These are phyloP conservation scores for Phytophthora ramorum DNA, from an alignment of 352 stramenopile species.

Conservation along the genomic window DNA sequence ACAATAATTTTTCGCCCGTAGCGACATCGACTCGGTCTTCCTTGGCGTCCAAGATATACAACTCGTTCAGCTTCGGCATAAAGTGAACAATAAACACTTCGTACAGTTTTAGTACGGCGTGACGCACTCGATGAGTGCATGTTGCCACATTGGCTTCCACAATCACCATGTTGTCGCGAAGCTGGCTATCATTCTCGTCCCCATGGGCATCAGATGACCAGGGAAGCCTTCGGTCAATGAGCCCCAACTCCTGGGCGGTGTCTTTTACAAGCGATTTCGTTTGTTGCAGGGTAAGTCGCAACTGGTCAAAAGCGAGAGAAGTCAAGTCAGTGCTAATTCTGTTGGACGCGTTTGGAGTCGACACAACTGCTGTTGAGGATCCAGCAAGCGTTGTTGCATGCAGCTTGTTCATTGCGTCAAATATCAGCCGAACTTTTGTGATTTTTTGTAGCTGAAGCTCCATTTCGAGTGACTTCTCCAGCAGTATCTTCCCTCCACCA, in stretches of 20 bases:
- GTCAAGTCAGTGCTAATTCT: neutral
- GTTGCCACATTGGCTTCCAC: slow-evolving; percentile 60
- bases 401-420: slow-evolving; percentile 47
- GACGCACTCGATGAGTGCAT: slow-evolving; percentile 54
- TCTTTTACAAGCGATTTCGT: slow-evolving; percentile 64
- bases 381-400: slow-evolving; percentile 12
- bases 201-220: slow-evolving; percentile 47
- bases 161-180: slow-evolving; percentile 35
- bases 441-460: slow-evolving; percentile 65
- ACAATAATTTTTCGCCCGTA: slow-evolving; percentile 48
- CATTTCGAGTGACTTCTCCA: slow-evolving; percentile 43
- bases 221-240: slow-evolving; percentile 45
- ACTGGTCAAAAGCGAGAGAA: slow-evolving; percentile 35
- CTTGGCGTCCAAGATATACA: slow-evolving; percentile 61
- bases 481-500: slow-evolving; percentile 33
- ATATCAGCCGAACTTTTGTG: slow-evolving; percentile 50
- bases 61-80: slow-evolving; percentile 56
- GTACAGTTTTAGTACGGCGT: slow-evolving; percentile 67
- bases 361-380: neutral
- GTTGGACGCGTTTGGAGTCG: neutral
- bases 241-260: slow-evolving; percentile 54
- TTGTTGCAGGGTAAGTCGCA: slow-evolving; percentile 48
- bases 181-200: slow-evolving; percentile 18
- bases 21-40: slow-evolving; percentile 46
- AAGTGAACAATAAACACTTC: slow-evolving; percentile 54